Evolutionary conservation across 2,329 filamentous ascomycete genomes (phyloP).

Genomic region (Hypoxylon sp.): DNA sequence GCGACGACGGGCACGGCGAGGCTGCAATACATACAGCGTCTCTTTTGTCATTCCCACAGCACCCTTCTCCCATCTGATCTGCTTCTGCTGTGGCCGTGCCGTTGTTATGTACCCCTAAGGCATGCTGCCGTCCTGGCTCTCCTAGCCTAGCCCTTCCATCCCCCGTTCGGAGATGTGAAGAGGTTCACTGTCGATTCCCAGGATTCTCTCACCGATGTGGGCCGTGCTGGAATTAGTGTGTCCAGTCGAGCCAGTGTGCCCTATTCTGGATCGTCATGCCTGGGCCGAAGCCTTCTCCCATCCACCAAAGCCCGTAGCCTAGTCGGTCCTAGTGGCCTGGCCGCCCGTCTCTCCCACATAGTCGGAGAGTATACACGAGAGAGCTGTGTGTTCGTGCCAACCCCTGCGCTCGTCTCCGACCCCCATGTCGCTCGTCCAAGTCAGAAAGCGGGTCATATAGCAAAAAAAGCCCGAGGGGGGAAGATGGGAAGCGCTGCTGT

Average conservation of each 20-base stretch:
- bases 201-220: conserved; percentile 31
- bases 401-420: conserved; percentile 36
- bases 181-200: conserved; percentile 10
- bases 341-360: conserved; percentile 19
- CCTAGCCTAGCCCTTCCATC: too few species aligned
- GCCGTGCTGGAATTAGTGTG: conserved; percentile 23
- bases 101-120: background rate
- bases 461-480: conserved; percentile 38
- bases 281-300: conserved; percentile 19
- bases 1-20: conserved; percentile 19
- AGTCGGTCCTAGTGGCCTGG: conserved; percentile 39
- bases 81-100: background rate
- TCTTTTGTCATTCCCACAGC: conserved; percentile 11
- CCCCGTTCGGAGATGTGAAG: conserved; percentile 3
- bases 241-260: conserved; percentile 28
- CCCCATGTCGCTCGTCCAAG: conserved; percentile 39
- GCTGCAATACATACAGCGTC: conserved; percentile 23
- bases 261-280: conserved; percentile 22
- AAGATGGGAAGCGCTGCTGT: conserved; percentile 32
- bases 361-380: conserved; percentile 23
- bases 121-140: background rate
- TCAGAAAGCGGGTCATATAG: conserved; percentile 42
- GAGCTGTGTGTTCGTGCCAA: conserved; percentile 34
- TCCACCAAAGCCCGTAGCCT: conserved; percentile 31
- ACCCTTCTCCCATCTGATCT: conserved; percentile 11